Evolutionary conservation across 441 rosid species (phyloP).

Genomic region (Erodium texanum): DNA sequence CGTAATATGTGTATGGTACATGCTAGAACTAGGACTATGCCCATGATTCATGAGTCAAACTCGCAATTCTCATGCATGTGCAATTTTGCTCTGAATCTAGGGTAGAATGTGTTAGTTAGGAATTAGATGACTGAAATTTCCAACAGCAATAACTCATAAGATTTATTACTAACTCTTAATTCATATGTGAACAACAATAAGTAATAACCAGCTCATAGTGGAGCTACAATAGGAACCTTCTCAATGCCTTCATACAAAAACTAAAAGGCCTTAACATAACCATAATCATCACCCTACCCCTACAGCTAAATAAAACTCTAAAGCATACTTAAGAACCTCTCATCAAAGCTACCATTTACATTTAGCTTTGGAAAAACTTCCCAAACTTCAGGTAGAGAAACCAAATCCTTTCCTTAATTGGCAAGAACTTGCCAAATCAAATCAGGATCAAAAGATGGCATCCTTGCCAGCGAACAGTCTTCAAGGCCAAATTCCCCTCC

Average conservation of each 20-base stretch:
- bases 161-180: not conserved
- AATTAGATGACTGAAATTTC: not conserved
- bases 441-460: conserved; percentile 91
- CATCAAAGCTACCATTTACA: conserved; percentile 24
- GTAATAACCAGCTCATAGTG: not conserved
- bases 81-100: not conserved
- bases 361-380: not conserved
- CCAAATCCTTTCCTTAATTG: conserved; percentile 27
- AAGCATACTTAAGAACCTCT: not conserved
- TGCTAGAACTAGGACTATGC: not conserved
- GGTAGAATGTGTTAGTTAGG: not conserved
- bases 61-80: not conserved
- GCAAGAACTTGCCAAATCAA: conserved; percentile 91
- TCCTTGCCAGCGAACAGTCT: conserved; percentile 57
- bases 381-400: not conserved
- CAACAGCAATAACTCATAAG: too few species aligned
- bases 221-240: not conserved
- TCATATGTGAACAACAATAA: not conserved
- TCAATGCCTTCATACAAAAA: conserved; percentile 20
- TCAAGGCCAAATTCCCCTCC: conserved; percentile 35
- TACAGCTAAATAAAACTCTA: conserved; percentile 5
- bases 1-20: not conserved
- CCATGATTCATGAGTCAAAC: not conserved
- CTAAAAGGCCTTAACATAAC: conserved; percentile 16
- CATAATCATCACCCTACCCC: conserved; percentile 2